Conservation (phyloP, 768 basidiomycete genomes). For the Mycena olivaceomarginata region DNA sequence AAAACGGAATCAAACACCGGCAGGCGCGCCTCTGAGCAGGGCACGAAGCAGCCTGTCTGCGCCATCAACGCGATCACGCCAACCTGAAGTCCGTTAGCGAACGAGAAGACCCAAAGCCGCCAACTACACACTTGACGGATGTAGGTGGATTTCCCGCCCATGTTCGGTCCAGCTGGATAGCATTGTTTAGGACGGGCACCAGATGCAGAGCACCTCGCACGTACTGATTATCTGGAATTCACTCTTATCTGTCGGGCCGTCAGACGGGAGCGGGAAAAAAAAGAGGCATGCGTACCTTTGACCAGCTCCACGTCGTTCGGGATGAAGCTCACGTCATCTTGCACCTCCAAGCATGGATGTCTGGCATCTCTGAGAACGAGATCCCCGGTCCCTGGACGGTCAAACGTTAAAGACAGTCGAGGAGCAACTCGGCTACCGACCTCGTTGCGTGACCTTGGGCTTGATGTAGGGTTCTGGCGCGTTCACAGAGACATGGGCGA, state of each 20-base stretch:
- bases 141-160: slow-evolving; percentile 99
- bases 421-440: slow-evolving; percentile 58
- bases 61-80: slow-evolving; percentile 99
- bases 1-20: slow-evolving; percentile 98
- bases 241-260: slow-evolving; percentile 73
- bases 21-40: slow-evolving; percentile 88
- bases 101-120: slow-evolving; percentile 5
- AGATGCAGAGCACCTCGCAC: slow-evolving; percentile 42
- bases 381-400: slow-evolving; percentile 80
- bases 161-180: slow-evolving; percentile 92
- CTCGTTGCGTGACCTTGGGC: slow-evolving; percentile 86
- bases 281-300: slow-evolving; percentile 71
- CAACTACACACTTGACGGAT: slow-evolving; percentile 83
- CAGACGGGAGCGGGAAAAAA: slow-evolving; percentile 7
- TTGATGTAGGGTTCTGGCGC: slow-evolving; percentile 94
- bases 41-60: slow-evolving; percentile 96
- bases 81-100: slow-evolving; percentile 62
- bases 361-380: slow-evolving; percentile 90
- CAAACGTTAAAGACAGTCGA: background rate
- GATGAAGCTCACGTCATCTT: slow-evolving; percentile 97
- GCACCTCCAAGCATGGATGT: slow-evolving; percentile 97
- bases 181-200: background rate
- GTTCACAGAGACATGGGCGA: slow-evolving; percentile 93
- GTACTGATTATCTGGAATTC: slow-evolving; percentile 97
- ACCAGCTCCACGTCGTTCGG: slow-evolving; percentile 97